Evolutionary conservation across 2,329 filamentous ascomycete genomes (phyloP), one percentile per base, ranked within the genome.

Genomic region (Pyrenochaeta sp.): DNA sequence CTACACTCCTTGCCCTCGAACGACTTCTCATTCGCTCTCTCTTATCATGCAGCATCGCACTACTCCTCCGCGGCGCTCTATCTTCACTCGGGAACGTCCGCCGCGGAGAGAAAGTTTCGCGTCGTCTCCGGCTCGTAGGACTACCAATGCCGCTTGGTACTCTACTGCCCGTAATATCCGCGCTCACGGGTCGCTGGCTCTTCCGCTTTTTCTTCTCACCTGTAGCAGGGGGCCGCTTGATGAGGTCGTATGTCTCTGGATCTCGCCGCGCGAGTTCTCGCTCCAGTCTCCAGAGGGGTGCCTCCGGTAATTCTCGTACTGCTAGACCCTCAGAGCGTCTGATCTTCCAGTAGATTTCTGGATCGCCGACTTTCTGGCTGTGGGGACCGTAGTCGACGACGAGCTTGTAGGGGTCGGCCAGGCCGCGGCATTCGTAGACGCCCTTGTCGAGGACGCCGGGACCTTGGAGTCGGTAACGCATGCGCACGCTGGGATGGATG

Each of bases 401-500:
- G 27, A 84, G 70, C 43, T 79, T 80, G 79, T 83, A 85, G 62
- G 78, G 78, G 40, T 78, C 72, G 19, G 83, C 70, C 5, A 84
- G 71, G 2, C 80, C 78, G 57, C 62, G 79, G 72, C 67, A 68
- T 22, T 81, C 77, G 67, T 84, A 85, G 27, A 66, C 42, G 44
- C 79, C 79, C 36, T 74, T 75, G 68, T 84, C 83, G 36, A 78
- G 68, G 42, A 78, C 61, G 3, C 82, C 82, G 1, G 82, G 82
- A 3, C 83, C 83, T 57, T 75, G 66, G 5, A 83, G 76, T 12
- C 77, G 77, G 44, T 79, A 63, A 13, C 83, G 77, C 0, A 80
- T 74, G 22, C 83, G 79, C 5, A 81, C 83, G 4, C 75, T 81
- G 5, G 83, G 78, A 65, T 85, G 83, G 30, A 85, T 80, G 64